phyloP scores from a whole-genome alignment of 1,139 yeast genomes.

The Debaryomyces sp. region DNA sequence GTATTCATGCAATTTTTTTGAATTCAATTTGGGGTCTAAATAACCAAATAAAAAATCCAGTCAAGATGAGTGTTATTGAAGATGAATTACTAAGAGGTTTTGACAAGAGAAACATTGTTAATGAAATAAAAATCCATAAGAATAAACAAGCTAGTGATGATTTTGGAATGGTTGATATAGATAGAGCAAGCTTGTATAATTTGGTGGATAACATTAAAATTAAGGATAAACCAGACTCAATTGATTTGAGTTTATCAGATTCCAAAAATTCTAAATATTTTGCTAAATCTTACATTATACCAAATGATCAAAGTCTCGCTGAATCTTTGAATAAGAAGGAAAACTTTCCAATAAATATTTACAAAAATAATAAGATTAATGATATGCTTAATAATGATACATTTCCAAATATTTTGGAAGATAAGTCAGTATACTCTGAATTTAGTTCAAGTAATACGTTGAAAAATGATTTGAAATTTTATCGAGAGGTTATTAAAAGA shows the following conservation, averaged over 20 bases:
- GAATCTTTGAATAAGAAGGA: conserved; percentile 11
- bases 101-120: conserved; percentile 35
- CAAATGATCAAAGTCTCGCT: conserved; percentile 8
- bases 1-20: conserved; percentile 31
- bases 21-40: conserved; percentile 45
- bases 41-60: conserved; percentile 24
- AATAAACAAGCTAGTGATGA: conserved; percentile 1
- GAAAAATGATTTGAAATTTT: conserved; percentile 47
- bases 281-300: conserved; percentile 18
- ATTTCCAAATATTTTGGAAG: conserved; percentile 29
- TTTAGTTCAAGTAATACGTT: conserved; percentile 45
- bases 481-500: conserved; percentile 48
- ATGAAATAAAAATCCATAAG: conserved; percentile 27
- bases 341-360: conserved; percentile 18
- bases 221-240: not conserved
- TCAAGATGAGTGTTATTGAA: conserved; percentile 38
- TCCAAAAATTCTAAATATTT: conserved; percentile 14
- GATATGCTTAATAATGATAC: conserved; percentile 35
- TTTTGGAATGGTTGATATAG: conserved; percentile 3
- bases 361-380: conserved; percentile 19
- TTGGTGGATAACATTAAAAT: conserved; percentile 1
- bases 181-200: conserved; percentile 1
- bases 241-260: conserved; percentile 14
- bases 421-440: conserved; percentile 27
- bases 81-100: conserved; percentile 31